Base-by-base conservation (phyloP, 2,329 filamentous ascomycete genomes). In the Aspergillus tanneri region DNA sequence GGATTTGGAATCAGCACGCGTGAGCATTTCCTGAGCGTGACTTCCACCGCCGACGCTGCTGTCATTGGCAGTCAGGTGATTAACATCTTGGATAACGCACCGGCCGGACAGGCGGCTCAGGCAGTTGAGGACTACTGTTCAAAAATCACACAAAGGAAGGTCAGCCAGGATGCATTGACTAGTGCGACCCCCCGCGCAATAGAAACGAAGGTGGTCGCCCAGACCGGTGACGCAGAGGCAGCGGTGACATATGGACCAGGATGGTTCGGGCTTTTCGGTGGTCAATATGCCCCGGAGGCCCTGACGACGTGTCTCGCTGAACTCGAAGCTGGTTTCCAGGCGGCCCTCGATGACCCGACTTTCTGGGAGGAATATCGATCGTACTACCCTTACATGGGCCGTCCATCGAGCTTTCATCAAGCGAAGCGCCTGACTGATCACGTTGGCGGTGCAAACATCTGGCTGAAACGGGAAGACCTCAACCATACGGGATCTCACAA, bases 401-500 rank as follows among this genome's bases (percentile, higher is more conserved):
- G 92, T 35, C 91, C 91, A 0, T 91, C 90, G 22, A 88, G 90
- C 53, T 76, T 97, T 40, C 92, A 97, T 72, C 74, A 89, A 43
- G 92, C 92, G 0, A 83, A 91, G 55, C 83, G 90, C 30, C 76
- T 97, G 52, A 96, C 91, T 0, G 85, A 91, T 66, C 76, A 91
- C 63, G 90, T 88, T 30, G 89, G 90, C 19, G 92, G 92, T 46
- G 91, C 92, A 28, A 92, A 88, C 62, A 95, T 97, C 74, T 97
- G 91, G 86, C 74, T 97, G 54, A 97, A 97, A 79, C 83, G 92
- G 57, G 92, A 97, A 72, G 92, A 97, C 66, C 75, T 96, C 48
- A 96, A 96, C 72, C 92, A 96, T 67, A 96, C 92, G 5, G 92
- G 92, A 55, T 92, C 87, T 52, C 92, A 97, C 78, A 97, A 97